These are phyloP conservation scores for Backusella tuberculispora DNA, from an alignment of 192 early-diverging fungal species.

Conservation along the genomic window DNA sequence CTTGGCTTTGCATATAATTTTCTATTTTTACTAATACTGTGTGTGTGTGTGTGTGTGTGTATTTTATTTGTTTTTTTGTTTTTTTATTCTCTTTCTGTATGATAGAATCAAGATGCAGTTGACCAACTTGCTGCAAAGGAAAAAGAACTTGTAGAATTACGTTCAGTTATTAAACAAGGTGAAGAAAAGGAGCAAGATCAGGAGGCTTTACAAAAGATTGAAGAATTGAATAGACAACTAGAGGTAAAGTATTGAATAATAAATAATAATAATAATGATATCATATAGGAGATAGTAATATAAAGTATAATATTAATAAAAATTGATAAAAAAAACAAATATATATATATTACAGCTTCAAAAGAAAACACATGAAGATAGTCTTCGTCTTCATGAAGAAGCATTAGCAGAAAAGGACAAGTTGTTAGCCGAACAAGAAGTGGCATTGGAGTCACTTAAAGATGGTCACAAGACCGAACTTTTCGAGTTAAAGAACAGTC, in stretches of 20 bases:
- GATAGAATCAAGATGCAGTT: conserved; percentile 41
- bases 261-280: not conserved
- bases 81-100: not conserved
- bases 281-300: no score
- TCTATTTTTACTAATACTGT: no score
- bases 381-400: conserved; percentile 30
- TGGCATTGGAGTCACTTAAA: conserved; percentile 13
- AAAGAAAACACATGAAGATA: conserved; percentile 38
- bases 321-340: not conserved
- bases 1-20: not conserved
- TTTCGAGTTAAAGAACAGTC: conserved; percentile 18
- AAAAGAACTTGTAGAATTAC: conserved; percentile 36
- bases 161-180: conserved; percentile 9
- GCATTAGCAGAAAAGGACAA: conserved; percentile 40
- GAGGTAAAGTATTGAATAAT: conserved; percentile 14
- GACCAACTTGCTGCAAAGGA: conserved; percentile 33
- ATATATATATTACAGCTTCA: conserved; percentile 19
- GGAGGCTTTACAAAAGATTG: conserved; percentile 18
- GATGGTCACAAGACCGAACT: conserved; percentile 25
- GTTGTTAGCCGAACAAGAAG: conserved; percentile 36
- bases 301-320: no score
- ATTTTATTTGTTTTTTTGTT: conserved; percentile 1
- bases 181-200: not conserved
- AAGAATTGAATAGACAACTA: conserved; percentile 14
- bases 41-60: no score